Conservation (phyloP, 495 filamentous ascomycete genomes). For the Podospora didyma region DNA sequence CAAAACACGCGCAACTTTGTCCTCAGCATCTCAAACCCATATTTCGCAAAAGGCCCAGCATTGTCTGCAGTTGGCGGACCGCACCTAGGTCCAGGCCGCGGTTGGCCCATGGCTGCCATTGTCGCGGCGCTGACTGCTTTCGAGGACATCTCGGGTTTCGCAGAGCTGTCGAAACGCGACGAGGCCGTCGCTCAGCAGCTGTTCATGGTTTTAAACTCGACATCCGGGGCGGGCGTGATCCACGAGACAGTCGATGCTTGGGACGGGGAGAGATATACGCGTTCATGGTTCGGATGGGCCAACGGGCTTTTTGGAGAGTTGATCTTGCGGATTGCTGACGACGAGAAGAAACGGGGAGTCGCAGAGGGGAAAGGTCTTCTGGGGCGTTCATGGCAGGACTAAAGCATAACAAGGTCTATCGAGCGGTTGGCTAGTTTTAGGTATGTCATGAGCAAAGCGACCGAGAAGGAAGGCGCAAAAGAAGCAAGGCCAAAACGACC, state of each 20-base stretch:
- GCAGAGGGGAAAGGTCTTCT: conserved; percentile 18
- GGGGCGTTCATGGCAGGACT: conserved; percentile 28
- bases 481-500: too few relatives aligned
- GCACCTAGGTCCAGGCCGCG: conserved; percentile 53
- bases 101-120: conserved; percentile 58
- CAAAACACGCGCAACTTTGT: conserved; percentile 54
- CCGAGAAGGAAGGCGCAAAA: too few relatives aligned
- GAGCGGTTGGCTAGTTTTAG: too few relatives aligned
- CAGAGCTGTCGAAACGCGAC: conserved; percentile 28
- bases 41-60: conserved; percentile 52
- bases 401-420: background rate
- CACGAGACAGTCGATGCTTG: conserved; percentile 59
- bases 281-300: conserved; percentile 68
- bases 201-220: conserved; percentile 46
- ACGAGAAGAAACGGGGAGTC: conserved; percentile 23
- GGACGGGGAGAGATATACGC: conserved; percentile 49
- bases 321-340: conserved; percentile 41
- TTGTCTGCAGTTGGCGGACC: conserved; percentile 56
- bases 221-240: conserved; percentile 52
- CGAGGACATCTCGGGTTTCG: conserved; percentile 42
- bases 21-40: conserved; percentile 54
- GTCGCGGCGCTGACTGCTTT: conserved; percentile 43
- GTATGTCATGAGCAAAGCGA: too few relatives aligned
- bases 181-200: conserved; percentile 25
- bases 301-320: conserved; percentile 66